Conservation (phyloP, 371 early-diverging fungal genomes). For the Mortierella sp. region DNA sequence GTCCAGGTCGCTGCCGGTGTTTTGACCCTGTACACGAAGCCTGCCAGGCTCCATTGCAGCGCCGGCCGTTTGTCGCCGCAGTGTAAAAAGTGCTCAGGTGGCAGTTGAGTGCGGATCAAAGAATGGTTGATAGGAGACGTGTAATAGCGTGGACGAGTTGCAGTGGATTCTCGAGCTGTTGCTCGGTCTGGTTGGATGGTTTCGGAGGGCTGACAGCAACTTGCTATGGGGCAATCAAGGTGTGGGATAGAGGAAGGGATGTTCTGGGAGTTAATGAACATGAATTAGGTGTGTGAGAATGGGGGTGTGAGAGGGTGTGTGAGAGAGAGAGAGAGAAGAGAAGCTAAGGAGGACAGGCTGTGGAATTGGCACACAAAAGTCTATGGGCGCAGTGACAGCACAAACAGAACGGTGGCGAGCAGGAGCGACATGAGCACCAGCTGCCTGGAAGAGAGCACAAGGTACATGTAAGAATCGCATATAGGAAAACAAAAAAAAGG, state of each 20-base stretch:
- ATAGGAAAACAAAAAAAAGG: too few relatives aligned
- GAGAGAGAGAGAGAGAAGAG: background rate
- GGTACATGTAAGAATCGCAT: too few relatives aligned
- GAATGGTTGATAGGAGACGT: background rate
- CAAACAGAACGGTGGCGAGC: background rate
- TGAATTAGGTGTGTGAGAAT: background rate
- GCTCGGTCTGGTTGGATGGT: too few relatives aligned
- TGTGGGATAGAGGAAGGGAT: background rate
- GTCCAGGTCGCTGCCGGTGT: slow-evolving; percentile 20
- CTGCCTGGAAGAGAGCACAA: too few relatives aligned
- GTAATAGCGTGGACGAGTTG: background rate
- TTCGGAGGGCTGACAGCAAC: too few relatives aligned
- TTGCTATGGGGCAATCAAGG: background rate
- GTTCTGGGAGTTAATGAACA: background rate
- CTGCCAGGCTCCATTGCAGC: slow-evolving; percentile 33
- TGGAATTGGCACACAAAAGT: slow-evolving; percentile 1
- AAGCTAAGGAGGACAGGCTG: background rate
- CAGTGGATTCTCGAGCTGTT: too few relatives aligned
- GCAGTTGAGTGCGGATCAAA: background rate
- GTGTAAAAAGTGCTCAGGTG: background rate
- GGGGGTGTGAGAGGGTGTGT: background rate
- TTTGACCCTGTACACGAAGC: slow-evolving; percentile 20
- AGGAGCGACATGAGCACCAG: too few relatives aligned
- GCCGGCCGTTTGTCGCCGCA: slow-evolving; percentile 16
- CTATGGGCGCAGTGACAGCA: background rate